Conservation (phyloP, 768 basidiomycete genomes). For the Amyloporia xantha region DNA sequence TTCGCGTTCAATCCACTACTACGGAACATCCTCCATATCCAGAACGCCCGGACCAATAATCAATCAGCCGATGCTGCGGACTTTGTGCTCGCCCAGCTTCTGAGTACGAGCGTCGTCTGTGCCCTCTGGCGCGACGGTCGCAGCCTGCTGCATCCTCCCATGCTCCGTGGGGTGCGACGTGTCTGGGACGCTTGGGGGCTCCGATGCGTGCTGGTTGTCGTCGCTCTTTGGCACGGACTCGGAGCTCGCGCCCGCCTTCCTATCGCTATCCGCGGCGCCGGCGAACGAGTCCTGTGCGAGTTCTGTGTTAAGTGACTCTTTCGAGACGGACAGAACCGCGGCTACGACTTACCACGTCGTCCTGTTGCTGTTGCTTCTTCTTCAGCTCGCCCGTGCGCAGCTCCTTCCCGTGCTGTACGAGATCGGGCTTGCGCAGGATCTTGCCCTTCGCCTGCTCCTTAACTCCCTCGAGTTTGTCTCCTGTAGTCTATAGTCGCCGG, state of each 20-base stretch:
- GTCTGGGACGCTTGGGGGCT: constrained; percentile 5
- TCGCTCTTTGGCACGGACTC: constrained; percentile 4
- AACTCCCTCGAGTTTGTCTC: constrained; percentile 31
- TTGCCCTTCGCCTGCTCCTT: constrained; percentile 37
- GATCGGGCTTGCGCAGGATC: constrained; percentile 28
- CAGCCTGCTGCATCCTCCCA: constrained; percentile 18
- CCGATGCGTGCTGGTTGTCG: constrained; percentile 2
- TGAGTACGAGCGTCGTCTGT: constrained; percentile 16
- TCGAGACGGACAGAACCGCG: background rate
- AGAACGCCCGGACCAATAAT: no score
- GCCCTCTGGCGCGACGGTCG: constrained; percentile 21
- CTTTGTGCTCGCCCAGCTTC: constrained; percentile 5
- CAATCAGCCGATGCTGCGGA: constrained; percentile 1
- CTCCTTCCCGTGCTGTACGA: constrained; percentile 33
- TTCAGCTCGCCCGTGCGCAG: constrained; percentile 35
- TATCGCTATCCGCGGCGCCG: background rate
- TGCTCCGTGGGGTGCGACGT: constrained; percentile 11
- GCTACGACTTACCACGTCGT: constrained; percentile 1
- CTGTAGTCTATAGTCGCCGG: constrained; percentile 16
- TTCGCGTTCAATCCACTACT: no score
- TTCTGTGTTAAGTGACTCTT: background rate
- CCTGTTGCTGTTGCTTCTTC: constrained; percentile 28
- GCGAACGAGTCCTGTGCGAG: constrained; percentile 4
- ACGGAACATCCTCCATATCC: no score
- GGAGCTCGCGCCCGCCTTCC: constrained; percentile 3